phyloP scores from a whole-genome alignment of 805 yeast genomes.

The Candida parachauliodes region DNA sequence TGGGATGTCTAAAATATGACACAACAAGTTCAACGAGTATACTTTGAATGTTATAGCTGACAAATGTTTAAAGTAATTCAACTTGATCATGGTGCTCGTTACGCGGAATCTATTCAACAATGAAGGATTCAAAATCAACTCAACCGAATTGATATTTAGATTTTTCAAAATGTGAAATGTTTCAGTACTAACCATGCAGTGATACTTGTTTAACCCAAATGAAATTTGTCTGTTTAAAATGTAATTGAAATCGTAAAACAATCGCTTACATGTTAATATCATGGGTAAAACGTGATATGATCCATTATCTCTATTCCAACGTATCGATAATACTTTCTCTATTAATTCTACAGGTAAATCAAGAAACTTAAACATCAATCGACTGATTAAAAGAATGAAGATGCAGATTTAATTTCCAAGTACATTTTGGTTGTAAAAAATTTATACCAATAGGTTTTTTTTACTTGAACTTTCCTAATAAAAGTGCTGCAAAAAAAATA shows the following conservation, averaged over 20 bases:
- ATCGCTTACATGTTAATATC: conserved; percentile 2
- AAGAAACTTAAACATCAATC: neutral
- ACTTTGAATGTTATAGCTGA: neutral
- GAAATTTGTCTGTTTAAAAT: neutral
- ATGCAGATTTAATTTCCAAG: no score
- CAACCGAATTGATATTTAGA: neutral
- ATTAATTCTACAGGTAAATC: conserved; percentile 2
- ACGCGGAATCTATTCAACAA: neutral
- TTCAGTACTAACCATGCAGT: neutral
- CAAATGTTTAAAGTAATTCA: neutral
- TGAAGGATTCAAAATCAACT: conserved; percentile 1
- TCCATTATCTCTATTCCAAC: conserved; percentile 4
- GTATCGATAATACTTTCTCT: neutral
- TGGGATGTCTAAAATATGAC: neutral
- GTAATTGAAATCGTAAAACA: neutral
- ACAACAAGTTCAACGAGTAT: neutral
- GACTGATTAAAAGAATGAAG: neutral
- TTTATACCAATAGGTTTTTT: neutral
- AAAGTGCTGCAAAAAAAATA: conserved; percentile 4
- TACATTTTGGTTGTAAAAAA: conserved; percentile 1
- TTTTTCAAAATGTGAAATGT: neutral
- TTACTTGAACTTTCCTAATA: conserved; percentile 1
- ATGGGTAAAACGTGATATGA: conserved; percentile 5
- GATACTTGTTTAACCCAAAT: conserved; percentile 2
- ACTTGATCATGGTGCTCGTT: neutral